Evolutionary conservation across 176 grass and related monocot species (phyloP).

Genomic region (Aegilops umbellulata): DNA sequence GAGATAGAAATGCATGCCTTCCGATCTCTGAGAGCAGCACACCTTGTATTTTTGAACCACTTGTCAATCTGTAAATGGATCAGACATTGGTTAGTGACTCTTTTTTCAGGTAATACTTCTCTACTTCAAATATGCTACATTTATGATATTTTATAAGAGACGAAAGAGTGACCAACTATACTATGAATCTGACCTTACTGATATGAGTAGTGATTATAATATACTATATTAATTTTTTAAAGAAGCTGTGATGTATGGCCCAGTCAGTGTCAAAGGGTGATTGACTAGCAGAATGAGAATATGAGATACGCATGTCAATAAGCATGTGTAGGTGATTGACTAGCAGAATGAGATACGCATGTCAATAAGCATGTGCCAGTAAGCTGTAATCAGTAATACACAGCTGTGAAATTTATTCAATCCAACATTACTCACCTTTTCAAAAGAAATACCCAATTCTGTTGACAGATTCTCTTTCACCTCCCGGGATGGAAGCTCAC

Average conservation of each 20-base stretch:
- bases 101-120: not conserved
- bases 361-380: constrained; percentile 10
- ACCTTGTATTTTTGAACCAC: constrained; percentile 98
- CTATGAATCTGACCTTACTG: not conserved
- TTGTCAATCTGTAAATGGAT: constrained; percentile 68
- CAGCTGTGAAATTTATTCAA: constrained; percentile 15
- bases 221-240: not conserved
- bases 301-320: not conserved
- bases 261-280: not conserved
- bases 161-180: not conserved
- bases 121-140: not conserved
- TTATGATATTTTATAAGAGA: constrained; percentile 20
- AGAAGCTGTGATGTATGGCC: not conserved
- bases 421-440: constrained; percentile 60
- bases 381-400: not conserved
- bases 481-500: constrained; percentile 75
- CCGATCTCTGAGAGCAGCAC: constrained; percentile 80
- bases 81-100: constrained; percentile 15
- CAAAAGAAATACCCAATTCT: constrained; percentile 69
- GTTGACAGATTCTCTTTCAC: constrained; percentile 80
- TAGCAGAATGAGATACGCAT: not conserved
- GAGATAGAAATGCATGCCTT: constrained; percentile 57
- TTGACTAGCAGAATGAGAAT: constrained; percentile 20
- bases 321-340: constrained; percentile 12
- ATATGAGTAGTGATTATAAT: constrained; percentile 1